Evolutionary conservation across 169 alveolate genomes (phyloP).

Genomic region (Amoebophrya sp.): DNA sequence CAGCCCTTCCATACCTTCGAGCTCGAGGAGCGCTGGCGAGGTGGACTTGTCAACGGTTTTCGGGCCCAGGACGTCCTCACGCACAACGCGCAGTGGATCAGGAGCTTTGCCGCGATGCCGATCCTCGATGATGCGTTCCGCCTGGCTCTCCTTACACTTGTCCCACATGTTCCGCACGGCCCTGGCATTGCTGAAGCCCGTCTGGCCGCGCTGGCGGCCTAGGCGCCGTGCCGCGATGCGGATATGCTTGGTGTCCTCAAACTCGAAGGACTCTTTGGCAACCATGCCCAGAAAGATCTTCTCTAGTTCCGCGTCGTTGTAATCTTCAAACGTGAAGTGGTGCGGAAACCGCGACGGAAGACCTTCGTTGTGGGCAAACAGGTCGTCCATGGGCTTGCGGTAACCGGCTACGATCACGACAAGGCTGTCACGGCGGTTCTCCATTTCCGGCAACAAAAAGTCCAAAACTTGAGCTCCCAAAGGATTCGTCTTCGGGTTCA

Average conservation of each 20-base stretch:
- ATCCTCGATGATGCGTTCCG: neutral
- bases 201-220: constrained; percentile 29
- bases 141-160: too few species aligned
- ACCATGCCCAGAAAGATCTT: constrained; percentile 28
- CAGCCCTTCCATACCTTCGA: constrained; percentile 37
- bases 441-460: constrained; percentile 35
- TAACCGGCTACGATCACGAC: constrained; percentile 41
- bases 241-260: constrained; percentile 31
- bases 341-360: constrained; percentile 36
- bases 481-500: constrained; percentile 40
- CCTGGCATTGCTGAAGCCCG: constrained; percentile 45
- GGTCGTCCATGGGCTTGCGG: constrained; percentile 41
- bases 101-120: neutral
- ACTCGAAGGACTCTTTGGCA: constrained; percentile 15
- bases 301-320: constrained; percentile 31
- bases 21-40: neutral
- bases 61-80: constrained; percentile 19
- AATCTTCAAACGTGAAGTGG: constrained; percentile 39
- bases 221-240: constrained; percentile 34
- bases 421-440: constrained; percentile 38
- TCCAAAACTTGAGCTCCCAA: constrained; percentile 40
- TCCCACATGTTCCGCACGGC: constrained; percentile 23
- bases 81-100: neutral
- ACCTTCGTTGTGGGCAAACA: constrained; percentile 40
- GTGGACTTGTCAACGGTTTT: constrained; percentile 31